A percentile compares a stretch with the other conserved stretches of the same genome.
phyloP scores from a whole-genome alignment of 345 rosid species.

The Gossypium anomalum region DNA sequence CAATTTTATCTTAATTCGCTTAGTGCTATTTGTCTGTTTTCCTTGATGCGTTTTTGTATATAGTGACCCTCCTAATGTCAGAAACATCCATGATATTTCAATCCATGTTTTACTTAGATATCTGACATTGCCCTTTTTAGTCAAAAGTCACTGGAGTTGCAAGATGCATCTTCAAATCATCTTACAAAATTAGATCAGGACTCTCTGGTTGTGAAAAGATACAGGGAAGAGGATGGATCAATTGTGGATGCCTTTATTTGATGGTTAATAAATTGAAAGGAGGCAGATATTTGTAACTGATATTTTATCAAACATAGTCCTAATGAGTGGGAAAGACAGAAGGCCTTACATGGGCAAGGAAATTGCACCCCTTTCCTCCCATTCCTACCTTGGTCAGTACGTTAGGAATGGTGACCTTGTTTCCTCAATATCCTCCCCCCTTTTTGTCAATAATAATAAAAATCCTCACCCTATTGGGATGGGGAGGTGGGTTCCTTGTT shows the following conservation, averaged over 20 bases:
- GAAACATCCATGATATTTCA: neutral
- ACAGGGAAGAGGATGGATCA: neutral
- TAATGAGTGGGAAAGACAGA: no score
- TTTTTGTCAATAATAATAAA: no score
- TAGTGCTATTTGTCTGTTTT: neutral
- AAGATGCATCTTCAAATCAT: neutral
- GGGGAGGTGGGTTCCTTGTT: no score
- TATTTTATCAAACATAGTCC: neutral
- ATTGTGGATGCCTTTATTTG: neutral
- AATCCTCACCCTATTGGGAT: no score
- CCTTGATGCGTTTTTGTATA: neutral
- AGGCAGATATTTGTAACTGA: neutral
- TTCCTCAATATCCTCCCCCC: no score
- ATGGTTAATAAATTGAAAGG: neutral
- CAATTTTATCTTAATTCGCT: conserved; percentile 3
- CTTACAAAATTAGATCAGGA: neutral
- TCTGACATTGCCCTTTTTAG: neutral
- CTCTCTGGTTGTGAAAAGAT: neutral
- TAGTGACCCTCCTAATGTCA: neutral
- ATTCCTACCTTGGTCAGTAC: neutral
- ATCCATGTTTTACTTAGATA: neutral
- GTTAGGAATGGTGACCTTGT: no score
- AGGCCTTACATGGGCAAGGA: neutral
- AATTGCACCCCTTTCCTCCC: neutral
- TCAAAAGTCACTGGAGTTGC: neutral